These are phyloP conservation scores for Leishmania lainsoni DNA, from an alignment of 208 protist genomes.

Conservation along the genomic window DNA sequence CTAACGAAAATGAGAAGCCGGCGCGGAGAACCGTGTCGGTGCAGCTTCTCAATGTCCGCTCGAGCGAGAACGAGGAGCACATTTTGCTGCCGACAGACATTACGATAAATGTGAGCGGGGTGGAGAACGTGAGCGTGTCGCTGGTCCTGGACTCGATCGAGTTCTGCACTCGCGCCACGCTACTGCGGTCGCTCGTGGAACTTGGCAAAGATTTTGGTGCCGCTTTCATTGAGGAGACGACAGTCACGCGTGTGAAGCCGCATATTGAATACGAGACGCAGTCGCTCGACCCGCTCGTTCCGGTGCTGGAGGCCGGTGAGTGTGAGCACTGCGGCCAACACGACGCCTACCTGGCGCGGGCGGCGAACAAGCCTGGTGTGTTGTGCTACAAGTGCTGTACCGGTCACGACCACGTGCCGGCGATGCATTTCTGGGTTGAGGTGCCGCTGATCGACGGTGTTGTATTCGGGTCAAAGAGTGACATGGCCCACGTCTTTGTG, in stretches of 20 bases:
- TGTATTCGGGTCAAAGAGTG: conserved; percentile 51
- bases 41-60: conserved; percentile 55
- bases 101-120: conserved; percentile 54
- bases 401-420: conserved; percentile 52
- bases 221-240: conserved; percentile 60
- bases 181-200: conserved; percentile 73
- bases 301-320: conserved; percentile 45
- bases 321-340: conserved; percentile 61
- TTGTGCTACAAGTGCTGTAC: conserved; percentile 87
- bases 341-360: conserved; percentile 42
- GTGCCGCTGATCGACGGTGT: conserved; percentile 70
- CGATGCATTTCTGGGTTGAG: conserved; percentile 65
- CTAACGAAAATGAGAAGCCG: conserved; percentile 49
- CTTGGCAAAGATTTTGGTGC: conserved; percentile 69
- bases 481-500: conserved; percentile 59
- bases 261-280: conserved; percentile 63
- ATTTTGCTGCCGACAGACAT: conserved; percentile 67
- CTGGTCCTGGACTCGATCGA: conserved; percentile 55
- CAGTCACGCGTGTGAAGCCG: conserved; percentile 46
- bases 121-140: conserved; percentile 61
- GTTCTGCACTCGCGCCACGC: conserved; percentile 57
- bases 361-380: conserved; percentile 34
- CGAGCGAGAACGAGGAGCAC: conserved; percentile 62
- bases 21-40: conserved; percentile 43
- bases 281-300: conserved; percentile 43